These are phyloP conservation scores for Huntiella omanensis DNA, from an alignment of 2,329 filamentous ascomycete genomes.

Conservation along the genomic window DNA sequence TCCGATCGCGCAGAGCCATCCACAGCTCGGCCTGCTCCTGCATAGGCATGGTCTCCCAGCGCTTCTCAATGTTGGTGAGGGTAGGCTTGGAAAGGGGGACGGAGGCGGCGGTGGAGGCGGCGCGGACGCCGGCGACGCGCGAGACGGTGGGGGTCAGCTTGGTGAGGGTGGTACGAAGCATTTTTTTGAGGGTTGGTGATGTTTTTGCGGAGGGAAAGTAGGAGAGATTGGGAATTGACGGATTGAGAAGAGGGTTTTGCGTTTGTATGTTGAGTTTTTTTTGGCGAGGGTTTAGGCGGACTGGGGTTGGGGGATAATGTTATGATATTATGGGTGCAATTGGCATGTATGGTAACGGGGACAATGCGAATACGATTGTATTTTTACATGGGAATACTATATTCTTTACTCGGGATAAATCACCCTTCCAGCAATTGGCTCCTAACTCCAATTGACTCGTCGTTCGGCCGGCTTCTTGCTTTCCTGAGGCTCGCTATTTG, in stretches of 20 bases:
- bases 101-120: constrained; percentile 36
- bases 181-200: constrained; percentile 18
- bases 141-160: constrained; percentile 31
- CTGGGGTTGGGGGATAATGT: not conserved
- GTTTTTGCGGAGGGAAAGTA: not conserved
- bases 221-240: constrained; percentile 2
- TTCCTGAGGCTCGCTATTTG: too few species aligned
- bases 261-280: not conserved
- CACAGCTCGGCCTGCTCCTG: constrained; percentile 98
- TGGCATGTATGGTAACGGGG: not conserved
- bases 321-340: constrained; percentile 4
- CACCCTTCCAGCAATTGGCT: too few species aligned
- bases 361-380: not conserved
- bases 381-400: not conserved
- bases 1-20: constrained; percentile 95
- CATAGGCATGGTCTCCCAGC: constrained; percentile 94
- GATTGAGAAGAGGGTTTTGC: not conserved
- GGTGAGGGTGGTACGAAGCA: constrained; percentile 34
- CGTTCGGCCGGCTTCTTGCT: too few species aligned
- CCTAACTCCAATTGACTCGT: too few species aligned
- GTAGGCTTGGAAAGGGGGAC: constrained; percentile 96
- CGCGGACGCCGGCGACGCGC: constrained; percentile 22
- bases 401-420: too few species aligned
- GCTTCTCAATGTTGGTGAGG: constrained; percentile 95
- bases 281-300: not conserved